Conservation (phyloP, 495 filamentous ascomycete species). For the Chlorociboria aeruginascens region DNA sequence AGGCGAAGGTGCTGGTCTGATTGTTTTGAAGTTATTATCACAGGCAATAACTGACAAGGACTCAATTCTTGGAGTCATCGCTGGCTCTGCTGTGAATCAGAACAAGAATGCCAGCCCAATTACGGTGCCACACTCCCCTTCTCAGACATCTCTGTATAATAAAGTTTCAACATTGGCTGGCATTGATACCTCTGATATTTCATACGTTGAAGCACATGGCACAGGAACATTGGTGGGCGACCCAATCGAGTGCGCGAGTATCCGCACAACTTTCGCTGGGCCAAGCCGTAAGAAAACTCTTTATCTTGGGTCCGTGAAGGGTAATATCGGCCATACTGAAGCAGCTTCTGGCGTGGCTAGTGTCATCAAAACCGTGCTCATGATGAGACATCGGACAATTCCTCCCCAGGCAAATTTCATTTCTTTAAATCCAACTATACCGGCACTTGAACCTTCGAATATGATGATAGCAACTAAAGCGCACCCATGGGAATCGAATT, state of each 20-base stretch:
- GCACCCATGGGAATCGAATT: constrained; percentile 15
- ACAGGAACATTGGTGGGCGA: constrained; percentile 28
- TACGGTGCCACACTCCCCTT: constrained; percentile 41
- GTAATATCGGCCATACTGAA: constrained; percentile 49
- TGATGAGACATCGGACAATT: constrained; percentile 37
- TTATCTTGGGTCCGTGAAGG: constrained; percentile 46
- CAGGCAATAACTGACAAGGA: constrained; percentile 45
- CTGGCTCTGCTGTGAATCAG: constrained; percentile 44
- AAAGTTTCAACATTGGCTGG: constrained; percentile 28
- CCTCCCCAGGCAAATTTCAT: constrained; percentile 22
- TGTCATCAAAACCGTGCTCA: constrained; percentile 43
- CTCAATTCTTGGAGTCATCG: constrained; percentile 49
- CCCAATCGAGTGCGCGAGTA: constrained; percentile 43
- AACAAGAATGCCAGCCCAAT: constrained; percentile 46
- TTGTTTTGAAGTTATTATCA: constrained; percentile 36
- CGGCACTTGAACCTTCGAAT: constrained; percentile 20
- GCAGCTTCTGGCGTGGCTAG: constrained; percentile 43
- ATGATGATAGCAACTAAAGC: constrained; percentile 20
- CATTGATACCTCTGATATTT: constrained; percentile 30
- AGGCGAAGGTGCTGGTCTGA: constrained; percentile 50
- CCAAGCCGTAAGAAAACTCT: constrained; percentile 28
- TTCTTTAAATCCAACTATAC: constrained; percentile 19
- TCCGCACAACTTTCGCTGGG: constrained; percentile 30
- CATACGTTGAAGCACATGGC: constrained; percentile 30
- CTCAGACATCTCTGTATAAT: constrained; percentile 39